Percentiles rank a stretch among this genome's conserved stretches.
phyloP scores from a whole-genome alignment of 2,329 filamentous ascomycete species.

The Claviceps sp. region DNA sequence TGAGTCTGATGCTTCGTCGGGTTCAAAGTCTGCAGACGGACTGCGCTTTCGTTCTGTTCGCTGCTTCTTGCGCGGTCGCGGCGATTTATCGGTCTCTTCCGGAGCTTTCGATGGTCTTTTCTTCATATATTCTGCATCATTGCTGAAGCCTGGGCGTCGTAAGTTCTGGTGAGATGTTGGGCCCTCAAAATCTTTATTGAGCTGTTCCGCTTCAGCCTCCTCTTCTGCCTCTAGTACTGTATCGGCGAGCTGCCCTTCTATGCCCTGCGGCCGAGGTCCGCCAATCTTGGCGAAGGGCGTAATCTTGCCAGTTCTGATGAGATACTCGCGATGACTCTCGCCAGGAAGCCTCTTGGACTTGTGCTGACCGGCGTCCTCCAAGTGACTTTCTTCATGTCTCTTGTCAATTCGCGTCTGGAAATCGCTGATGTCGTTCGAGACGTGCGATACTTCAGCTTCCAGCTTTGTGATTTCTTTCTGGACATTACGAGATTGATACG shows the following conservation, averaged over 20 bases:
- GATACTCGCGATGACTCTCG: slow-evolving; percentile 75
- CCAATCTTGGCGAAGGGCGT: slow-evolving; percentile 82
- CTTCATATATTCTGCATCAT: slow-evolving; percentile 13
- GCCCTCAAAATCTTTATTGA: slow-evolving; percentile 29
- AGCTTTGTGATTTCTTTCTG: slow-evolving; percentile 54
- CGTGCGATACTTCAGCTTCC: slow-evolving; percentile 47
- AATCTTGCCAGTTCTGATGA: slow-evolving; percentile 94
- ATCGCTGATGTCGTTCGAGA: slow-evolving; percentile 62
- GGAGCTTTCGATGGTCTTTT: background rate
- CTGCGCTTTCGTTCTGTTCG: slow-evolving; percentile 23
- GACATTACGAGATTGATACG: slow-evolving; percentile 41
- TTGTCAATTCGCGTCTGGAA: slow-evolving; percentile 72
- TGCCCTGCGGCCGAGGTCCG: slow-evolving; percentile 44
- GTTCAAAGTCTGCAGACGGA: slow-evolving; percentile 35
- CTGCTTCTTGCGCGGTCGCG: slow-evolving; percentile 45
- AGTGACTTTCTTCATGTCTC: slow-evolving; percentile 44
- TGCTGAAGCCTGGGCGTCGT: slow-evolving; percentile 56
- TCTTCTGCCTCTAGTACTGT: slow-evolving; percentile 74
- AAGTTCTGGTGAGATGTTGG: slow-evolving; percentile 59
- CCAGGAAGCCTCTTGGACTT: slow-evolving; percentile 54
- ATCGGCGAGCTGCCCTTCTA: slow-evolving; percentile 59
- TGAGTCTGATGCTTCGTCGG: slow-evolving; percentile 17
- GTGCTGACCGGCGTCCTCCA: slow-evolving; percentile 26
- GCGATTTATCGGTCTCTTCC: slow-evolving; percentile 38
- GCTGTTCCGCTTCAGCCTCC: slow-evolving; percentile 35